These are phyloP conservation scores for Leptographium procerum DNA, from an alignment of 2,329 filamentous ascomycete genomes.

Conservation along the genomic window DNA sequence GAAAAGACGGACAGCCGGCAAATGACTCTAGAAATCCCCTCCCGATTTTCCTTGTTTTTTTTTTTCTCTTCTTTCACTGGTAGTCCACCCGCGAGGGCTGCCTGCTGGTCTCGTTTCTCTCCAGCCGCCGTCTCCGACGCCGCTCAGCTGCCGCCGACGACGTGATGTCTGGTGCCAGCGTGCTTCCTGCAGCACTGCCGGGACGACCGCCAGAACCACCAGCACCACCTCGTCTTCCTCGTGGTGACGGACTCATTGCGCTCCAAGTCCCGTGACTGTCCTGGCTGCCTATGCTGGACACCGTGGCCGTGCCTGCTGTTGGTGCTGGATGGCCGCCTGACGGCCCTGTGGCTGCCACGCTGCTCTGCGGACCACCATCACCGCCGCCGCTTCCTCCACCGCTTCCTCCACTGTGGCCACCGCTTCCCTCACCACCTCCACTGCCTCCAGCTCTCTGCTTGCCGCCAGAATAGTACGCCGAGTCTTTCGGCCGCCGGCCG, in stretches of 20 bases:
- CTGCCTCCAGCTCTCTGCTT: conserved; percentile 20
- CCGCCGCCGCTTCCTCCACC: not conserved
- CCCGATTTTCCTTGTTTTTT: too few species aligned
- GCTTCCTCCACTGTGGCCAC: too few species aligned
- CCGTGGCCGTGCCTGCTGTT: conserved; percentile 28
- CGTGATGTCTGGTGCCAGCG: conserved; percentile 6
- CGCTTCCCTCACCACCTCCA: too few species aligned
- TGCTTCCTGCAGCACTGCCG: conserved; percentile 17
- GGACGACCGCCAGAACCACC: conserved; percentile 20
- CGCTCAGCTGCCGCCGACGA: conserved; percentile 33
- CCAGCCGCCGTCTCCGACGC: conserved; percentile 42
- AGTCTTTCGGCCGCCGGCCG: conserved; percentile 43
- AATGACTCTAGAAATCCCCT: too few species aligned
- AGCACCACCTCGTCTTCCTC: conserved; percentile 3
- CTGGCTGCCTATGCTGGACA: conserved; percentile 35
- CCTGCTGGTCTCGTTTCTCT: conserved; percentile 35
- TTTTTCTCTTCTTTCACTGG: conserved; percentile 1
- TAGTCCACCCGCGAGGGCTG: conserved; percentile 18
- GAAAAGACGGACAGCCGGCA: too few species aligned
- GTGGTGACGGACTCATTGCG: conserved; percentile 35
- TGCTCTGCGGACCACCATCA: not conserved
- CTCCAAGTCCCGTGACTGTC: conserved; percentile 42
- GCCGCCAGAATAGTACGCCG: conserved; percentile 46
- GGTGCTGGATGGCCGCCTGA: conserved; percentile 23
- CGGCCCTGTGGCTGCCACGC: conserved; percentile 17